Evolutionary conservation across 805 yeast genomes (phyloP).

Genomic region (Pichia occidentalis): DNA sequence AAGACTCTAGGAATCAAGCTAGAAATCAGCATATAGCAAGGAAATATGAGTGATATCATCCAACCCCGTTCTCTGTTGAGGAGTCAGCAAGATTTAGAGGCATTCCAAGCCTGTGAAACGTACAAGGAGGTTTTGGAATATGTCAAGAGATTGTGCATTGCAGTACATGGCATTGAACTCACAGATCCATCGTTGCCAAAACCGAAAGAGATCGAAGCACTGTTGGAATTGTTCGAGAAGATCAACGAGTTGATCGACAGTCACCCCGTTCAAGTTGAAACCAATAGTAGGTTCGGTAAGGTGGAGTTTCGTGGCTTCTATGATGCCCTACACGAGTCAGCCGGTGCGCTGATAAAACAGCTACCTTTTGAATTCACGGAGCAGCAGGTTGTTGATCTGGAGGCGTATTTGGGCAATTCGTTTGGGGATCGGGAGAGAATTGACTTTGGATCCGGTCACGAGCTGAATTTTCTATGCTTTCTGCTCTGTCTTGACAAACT

Average conservation of each 20-base stretch:
- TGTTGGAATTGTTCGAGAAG: conserved; percentile 38
- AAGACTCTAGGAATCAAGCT: too few relatives aligned
- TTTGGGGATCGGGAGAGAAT: conserved; percentile 84
- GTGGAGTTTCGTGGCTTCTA: conserved; percentile 80
- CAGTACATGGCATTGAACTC: conserved; percentile 44
- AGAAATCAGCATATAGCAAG: background rate
- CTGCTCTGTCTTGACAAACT: conserved; percentile 49
- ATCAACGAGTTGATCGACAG: conserved; percentile 39
- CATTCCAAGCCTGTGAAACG: conserved; percentile 50
- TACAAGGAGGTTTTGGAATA: conserved; percentile 47
- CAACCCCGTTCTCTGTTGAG: conserved; percentile 22
- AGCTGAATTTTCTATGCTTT: conserved; percentile 71
- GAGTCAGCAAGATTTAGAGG: conserved; percentile 46
- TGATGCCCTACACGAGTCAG: conserved; percentile 44
- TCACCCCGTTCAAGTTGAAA: conserved; percentile 65
- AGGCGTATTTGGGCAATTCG: conserved; percentile 57
- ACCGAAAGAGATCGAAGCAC: conserved; percentile 18
- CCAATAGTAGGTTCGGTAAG: conserved; percentile 82
- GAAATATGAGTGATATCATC: background rate
- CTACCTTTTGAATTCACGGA: conserved; percentile 13
- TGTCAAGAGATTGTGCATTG: conserved; percentile 48
- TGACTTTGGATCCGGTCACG: conserved; percentile 98
- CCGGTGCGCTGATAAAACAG: conserved; percentile 20
- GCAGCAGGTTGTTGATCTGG: conserved; percentile 38
- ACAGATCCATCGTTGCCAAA: conserved; percentile 17